A percentile compares a stretch with the other conserved stretches of the same genome.
Evolutionary conservation across 2,329 filamentous ascomycete species (phyloP).

Genomic region (Alternaria hordeiaustralica): DNA sequence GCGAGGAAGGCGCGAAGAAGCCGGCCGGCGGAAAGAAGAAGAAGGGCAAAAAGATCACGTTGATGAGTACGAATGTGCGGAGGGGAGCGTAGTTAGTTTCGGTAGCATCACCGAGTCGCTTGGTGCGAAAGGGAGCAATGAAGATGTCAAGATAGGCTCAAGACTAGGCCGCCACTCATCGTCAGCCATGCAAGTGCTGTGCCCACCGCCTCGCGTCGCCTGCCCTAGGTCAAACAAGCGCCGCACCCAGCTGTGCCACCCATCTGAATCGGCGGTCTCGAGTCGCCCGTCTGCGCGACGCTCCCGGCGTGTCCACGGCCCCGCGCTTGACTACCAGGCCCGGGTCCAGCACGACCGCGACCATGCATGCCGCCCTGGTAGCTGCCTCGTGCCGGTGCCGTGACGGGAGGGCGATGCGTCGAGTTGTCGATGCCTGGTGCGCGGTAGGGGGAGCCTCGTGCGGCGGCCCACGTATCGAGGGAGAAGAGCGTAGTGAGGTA

Average conservation of each 20-base stretch:
- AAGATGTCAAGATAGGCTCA: conserved; percentile 5
- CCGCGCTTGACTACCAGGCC: conserved; percentile 10
- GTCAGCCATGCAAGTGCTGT: background rate
- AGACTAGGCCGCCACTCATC: background rate
- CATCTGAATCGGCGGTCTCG: conserved; percentile 36
- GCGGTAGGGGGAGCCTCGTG: conserved; percentile 41
- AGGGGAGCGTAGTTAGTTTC: conserved; percentile 54
- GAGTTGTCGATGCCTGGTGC: conserved; percentile 23
- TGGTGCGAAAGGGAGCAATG: conserved; percentile 32
- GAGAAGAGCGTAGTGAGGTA: conserved; percentile 51
- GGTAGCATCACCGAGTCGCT: conserved; percentile 33
- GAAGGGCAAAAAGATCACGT: conserved; percentile 71
- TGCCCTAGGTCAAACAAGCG: conserved; percentile 33
- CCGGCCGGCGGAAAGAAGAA: conserved; percentile 62
- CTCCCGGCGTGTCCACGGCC: conserved; percentile 26
- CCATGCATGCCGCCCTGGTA: conserved; percentile 44
- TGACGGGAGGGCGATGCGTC: conserved; percentile 32
- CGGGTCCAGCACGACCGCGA: conserved; percentile 27
- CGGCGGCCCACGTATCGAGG: conserved; percentile 46
- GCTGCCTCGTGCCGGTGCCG: conserved; percentile 25
- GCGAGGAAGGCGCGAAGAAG: conserved; percentile 39
- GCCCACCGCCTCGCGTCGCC: background rate
- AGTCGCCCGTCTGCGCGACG: conserved; percentile 31
- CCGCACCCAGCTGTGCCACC: conserved; percentile 36
- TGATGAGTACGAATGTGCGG: conserved; percentile 70